Percentiles rank a stretch among this genome's conserved stretches.
phyloP scores from a whole-genome alignment of 2,329 filamentous ascomycete genomes.

The Aschersonia sp. region DNA sequence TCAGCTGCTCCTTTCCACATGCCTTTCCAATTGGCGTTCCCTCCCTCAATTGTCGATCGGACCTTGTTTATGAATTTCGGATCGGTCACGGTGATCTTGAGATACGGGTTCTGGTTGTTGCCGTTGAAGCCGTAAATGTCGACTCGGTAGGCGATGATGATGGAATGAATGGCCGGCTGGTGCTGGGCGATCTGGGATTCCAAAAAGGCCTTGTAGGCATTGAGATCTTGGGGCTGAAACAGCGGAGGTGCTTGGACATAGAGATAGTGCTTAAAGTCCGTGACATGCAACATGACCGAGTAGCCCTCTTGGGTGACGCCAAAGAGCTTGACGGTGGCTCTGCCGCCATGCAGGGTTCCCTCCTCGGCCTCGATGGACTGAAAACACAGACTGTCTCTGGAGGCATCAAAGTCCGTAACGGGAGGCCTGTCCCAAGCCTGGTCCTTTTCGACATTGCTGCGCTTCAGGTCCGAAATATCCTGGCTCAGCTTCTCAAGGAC shows the following conservation, averaged over 20 bases:
- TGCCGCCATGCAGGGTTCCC: constrained; percentile 64
- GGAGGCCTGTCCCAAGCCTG: constrained; percentile 70
- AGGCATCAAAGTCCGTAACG: constrained; percentile 35
- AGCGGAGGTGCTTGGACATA: constrained; percentile 79
- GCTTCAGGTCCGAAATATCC: constrained; percentile 74
- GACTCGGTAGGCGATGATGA: constrained; percentile 71
- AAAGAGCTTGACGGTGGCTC: constrained; percentile 75
- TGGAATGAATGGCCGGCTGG: constrained; percentile 61
- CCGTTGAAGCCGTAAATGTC: constrained; percentile 92
- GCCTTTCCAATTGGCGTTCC: constrained; percentile 75
- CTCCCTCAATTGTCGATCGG: constrained; percentile 59
- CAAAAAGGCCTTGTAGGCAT: constrained; percentile 64
- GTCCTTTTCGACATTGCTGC: constrained; percentile 81
- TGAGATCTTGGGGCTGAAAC: constrained; percentile 68
- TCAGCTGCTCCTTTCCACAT: constrained; percentile 62
- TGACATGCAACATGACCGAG: constrained; percentile 89
- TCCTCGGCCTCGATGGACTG: constrained; percentile 95
- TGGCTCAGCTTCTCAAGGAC: constrained; percentile 93
- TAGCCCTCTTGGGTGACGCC: constrained; percentile 75
- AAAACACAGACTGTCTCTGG: constrained; percentile 63
- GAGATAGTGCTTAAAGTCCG: constrained; percentile 89
- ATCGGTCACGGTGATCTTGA: constrained; percentile 87
- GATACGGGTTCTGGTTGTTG: constrained; percentile 78
- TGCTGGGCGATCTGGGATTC: constrained; percentile 66
- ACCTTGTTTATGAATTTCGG: constrained; percentile 71